A percentile compares a stretch with the other conserved stretches of the same genome.
Evolutionary conservation across 352 stramenopile species (phyloP).

Genomic region (Globisporangium yorkense): DNA sequence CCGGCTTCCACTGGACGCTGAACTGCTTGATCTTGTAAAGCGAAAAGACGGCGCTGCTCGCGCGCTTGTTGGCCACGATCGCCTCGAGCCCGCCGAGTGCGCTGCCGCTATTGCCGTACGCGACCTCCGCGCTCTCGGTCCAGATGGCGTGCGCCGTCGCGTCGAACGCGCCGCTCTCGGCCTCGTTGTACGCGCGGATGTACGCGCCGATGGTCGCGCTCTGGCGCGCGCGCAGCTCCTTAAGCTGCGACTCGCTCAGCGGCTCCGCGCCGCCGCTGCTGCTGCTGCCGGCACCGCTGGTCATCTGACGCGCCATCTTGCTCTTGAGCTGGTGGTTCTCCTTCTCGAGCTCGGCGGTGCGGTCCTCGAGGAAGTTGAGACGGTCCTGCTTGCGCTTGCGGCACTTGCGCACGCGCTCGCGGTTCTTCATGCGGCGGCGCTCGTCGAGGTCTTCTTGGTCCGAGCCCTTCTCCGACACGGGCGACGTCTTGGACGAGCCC

Average conservation of each 20-base stretch:
- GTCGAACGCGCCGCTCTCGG: constrained; percentile 45
- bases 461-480: constrained; percentile 58
- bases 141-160: constrained; percentile 46
- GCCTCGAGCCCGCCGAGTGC: constrained; percentile 42
- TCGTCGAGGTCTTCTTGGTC: constrained; percentile 83
- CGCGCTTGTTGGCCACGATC: constrained; percentile 63
- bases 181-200: constrained; percentile 70
- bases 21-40: constrained; percentile 85
- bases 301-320: constrained; percentile 61
- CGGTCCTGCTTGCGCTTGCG: constrained; percentile 86
- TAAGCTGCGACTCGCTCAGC: constrained; percentile 49
- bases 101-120: constrained; percentile 47
- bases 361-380: constrained; percentile 83
- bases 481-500: constrained; percentile 37
- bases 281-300: neutral
- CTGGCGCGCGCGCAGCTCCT: constrained; percentile 78
- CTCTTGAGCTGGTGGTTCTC: constrained; percentile 70
- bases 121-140: constrained; percentile 58
- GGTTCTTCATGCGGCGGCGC: constrained; percentile 85
- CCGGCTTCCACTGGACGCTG: constrained; percentile 69
- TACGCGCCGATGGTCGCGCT: constrained; percentile 69
- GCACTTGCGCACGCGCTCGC: constrained; percentile 85
- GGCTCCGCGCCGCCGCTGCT: constrained; percentile 32
- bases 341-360: constrained; percentile 78
- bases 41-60: constrained; percentile 52